Evolutionary conservation across 2,329 filamentous ascomycete genomes (phyloP).

Genomic region (Coniochaeta ligniaria): DNA sequence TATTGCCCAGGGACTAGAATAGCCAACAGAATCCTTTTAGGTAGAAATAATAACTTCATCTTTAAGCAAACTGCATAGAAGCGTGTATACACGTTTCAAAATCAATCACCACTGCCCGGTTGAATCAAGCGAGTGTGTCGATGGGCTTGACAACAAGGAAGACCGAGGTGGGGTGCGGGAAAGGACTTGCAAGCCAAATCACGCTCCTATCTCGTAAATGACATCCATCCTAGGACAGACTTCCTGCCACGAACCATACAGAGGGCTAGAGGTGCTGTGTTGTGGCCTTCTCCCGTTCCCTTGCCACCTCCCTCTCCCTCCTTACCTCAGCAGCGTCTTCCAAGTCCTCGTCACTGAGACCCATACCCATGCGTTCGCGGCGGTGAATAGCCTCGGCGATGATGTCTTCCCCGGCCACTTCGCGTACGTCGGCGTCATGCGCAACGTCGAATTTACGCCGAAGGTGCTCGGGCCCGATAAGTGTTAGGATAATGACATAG

Average conservation of each 20-base stretch:
- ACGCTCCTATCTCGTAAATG: not conserved
- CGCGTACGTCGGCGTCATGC: conserved; percentile 39
- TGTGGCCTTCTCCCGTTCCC: not conserved
- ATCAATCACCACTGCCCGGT: no score
- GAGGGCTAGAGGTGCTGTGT: not conserved
- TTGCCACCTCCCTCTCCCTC: conserved; percentile 2
- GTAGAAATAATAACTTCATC: no score
- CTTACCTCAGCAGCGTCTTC: conserved; percentile 9
- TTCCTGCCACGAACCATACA: not conserved
- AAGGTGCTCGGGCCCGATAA: conserved; percentile 54
- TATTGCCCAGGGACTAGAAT: no score
- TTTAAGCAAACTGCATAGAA: not conserved
- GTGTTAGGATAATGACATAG: conserved; percentile 53
- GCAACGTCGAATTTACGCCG: conserved; percentile 41
- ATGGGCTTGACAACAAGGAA: not conserved
- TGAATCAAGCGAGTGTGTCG: not conserved
- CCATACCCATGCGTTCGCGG: conserved; percentile 13
- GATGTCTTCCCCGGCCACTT: conserved; percentile 33
- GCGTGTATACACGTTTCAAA: no score
- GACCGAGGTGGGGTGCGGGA: not conserved
- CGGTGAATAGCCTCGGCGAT: conserved; percentile 15
- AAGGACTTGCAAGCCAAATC: not conserved
- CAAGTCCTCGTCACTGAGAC: conserved; percentile 11
- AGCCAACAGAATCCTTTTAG: no score
- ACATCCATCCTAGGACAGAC: not conserved